phyloP scores from a whole-genome alignment of 2,329 filamentous ascomycete genomes.

The Xylariaceae sp. region DNA sequence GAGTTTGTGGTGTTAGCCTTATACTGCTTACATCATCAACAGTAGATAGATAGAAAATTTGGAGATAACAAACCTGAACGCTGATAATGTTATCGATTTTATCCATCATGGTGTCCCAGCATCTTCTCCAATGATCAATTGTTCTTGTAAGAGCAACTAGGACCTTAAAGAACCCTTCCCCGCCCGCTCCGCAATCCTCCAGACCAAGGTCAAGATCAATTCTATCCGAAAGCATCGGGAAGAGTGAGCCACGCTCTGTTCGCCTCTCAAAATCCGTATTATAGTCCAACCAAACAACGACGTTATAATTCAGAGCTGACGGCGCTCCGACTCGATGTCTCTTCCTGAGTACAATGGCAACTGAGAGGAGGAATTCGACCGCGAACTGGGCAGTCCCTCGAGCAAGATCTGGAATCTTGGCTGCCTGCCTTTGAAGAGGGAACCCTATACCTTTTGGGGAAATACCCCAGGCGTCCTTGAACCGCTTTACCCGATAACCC shows the following conservation, averaged over 20 bases:
- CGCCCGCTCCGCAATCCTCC: conserved; percentile 15
- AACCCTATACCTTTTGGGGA: conserved; percentile 16
- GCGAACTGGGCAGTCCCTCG: conserved; percentile 15
- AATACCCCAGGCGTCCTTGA: conserved; percentile 13
- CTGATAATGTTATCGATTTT: conserved; percentile 25
- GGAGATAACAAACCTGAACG: conserved; percentile 18
- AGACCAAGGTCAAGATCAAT: conserved; percentile 15
- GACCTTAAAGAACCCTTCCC: conserved; percentile 12
- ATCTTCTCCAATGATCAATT: conserved; percentile 19
- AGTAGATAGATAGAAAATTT: too few relatives aligned
- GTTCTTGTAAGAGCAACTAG: conserved; percentile 9
- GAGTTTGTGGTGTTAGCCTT: neutral
- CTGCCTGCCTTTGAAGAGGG: conserved; percentile 22
- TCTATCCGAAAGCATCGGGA: conserved; percentile 1
- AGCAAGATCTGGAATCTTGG: conserved; percentile 15
- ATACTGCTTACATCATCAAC: too few relatives aligned
- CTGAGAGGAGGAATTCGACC: conserved; percentile 21
- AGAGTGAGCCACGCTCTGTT: neutral
- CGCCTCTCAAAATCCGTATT: conserved; percentile 1
- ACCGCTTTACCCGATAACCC: conserved; percentile 2
- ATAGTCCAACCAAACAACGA: conserved; percentile 23
- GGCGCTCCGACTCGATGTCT: neutral
- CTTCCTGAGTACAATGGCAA: conserved; percentile 17
- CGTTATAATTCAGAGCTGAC: conserved; percentile 16
- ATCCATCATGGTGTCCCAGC: conserved; percentile 22